Base-by-base conservation (phyloP, 2,329 filamentous ascomycete genomes). In the Ophiostoma populinum region DNA sequence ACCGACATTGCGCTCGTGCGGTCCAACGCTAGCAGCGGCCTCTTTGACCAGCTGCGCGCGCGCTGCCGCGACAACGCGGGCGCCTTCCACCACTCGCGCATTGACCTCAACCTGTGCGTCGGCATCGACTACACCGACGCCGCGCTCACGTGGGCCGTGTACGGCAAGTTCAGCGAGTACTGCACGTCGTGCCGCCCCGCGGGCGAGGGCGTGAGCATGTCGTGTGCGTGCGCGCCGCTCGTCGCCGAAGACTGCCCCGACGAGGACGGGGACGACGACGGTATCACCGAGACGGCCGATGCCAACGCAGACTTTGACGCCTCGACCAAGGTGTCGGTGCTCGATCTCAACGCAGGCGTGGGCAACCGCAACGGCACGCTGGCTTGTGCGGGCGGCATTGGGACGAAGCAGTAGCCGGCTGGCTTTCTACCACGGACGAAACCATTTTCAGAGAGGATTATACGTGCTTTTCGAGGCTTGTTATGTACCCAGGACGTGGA, bases 271-370 rank as follows among this genome's bases (percentile, higher is more conserved):
- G 26, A 31, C 19, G 7, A 21, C 15, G 0, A 94, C 78, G 4
- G 90, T 90, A 9, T 83, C 87, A 2, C 72, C 58, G 12, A 94
- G 64, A 8, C 59, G 55, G 1, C 87, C 90, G 29, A 95, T 66
- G 44, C 95, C 95, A 50, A 94, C 62, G 0, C 90, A 95, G 0
- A 82, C 92, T 43, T 80, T 78, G 3, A 90, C 90, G 48, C n/a
- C n/a, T n/a, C n/a, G n/a, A n/a, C n/a, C n/a, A n/a, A n/a, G n/a
- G 37, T 34, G 24, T 39, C 43, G 31, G 37, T 38, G 9, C 35
- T 46, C 9, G 24, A 47, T 13, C 35, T 47, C 7, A 35, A 42
- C 25, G 6, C 18, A 9, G 38, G 38, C 17, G 24, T 42, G 16
- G 22, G 19, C 24, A 42, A 42, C 16, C n/a, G 5, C 10, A 34